Evolutionary conservation across 2,329 filamentous ascomycete species (phyloP).

Genomic region (Colletotrichum scovillei): DNA sequence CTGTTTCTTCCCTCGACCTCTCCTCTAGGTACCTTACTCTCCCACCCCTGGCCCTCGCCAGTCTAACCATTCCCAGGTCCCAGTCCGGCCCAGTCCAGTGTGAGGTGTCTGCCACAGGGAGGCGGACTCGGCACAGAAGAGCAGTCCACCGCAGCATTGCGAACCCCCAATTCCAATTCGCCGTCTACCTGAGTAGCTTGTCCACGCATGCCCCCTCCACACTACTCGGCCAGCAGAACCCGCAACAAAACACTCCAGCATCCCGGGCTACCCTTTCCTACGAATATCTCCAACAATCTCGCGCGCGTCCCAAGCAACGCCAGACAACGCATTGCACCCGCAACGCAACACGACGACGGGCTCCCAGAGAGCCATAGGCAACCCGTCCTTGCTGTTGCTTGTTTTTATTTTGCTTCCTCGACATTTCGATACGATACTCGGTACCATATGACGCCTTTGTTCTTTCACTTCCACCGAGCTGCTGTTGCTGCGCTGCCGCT

Average conservation of each 20-base stretch:
- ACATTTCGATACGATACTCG: neutral
- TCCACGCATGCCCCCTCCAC: constrained; percentile 13
- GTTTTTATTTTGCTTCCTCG: neutral
- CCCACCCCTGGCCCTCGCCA: neutral
- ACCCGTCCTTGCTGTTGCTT: constrained; percentile 9
- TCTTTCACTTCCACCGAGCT: constrained; percentile 3
- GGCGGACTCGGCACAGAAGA: neutral
- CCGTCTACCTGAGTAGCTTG: neutral
- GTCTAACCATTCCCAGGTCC: constrained; percentile 2
- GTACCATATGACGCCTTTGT: constrained; percentile 18
- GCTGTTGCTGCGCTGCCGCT: constrained; percentile 19
- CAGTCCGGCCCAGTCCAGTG: neutral
- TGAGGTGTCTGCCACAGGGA: neutral
- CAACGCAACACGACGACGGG: constrained; percentile 21
- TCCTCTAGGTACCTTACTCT: neutral
- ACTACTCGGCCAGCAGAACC: constrained; percentile 4
- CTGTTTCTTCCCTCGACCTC: neutral
- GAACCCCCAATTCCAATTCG: constrained; percentile 1
- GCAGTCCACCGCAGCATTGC: neutral
- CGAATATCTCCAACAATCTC: constrained; percentile 24
- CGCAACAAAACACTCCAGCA: constrained; percentile 32
- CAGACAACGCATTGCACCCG: constrained; percentile 25
- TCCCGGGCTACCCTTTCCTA: constrained; percentile 28
- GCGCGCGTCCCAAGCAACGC: constrained; percentile 24
- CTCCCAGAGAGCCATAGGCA: constrained; percentile 2